Conservation (phyloP, 768 basidiomycete species). For the Heimioporus sp. region DNA sequence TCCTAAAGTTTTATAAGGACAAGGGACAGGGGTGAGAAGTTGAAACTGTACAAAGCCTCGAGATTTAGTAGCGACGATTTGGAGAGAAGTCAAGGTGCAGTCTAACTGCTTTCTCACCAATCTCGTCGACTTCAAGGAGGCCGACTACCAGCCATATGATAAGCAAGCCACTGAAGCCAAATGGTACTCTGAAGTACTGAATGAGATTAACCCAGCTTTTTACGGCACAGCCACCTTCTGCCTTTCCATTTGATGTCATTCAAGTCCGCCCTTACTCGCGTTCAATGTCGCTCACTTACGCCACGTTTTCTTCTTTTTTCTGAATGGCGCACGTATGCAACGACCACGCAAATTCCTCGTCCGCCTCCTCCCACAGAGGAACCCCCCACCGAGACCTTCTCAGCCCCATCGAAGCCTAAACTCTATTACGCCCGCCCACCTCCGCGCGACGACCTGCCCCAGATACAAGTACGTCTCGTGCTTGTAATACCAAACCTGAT, state of each 20-base stretch:
- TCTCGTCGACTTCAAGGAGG: too few relatives aligned
- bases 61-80: too few relatives aligned
- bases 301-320: slow-evolving; percentile 5
- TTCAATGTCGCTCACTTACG: slow-evolving; percentile 1
- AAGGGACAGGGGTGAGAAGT: neutral
- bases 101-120: too few relatives aligned
- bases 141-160: too few relatives aligned
- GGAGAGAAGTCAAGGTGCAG: too few relatives aligned
- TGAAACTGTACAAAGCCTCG: too few relatives aligned
- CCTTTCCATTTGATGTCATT: slow-evolving; percentile 10
- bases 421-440: slow-evolving; percentile 43
- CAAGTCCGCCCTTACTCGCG: slow-evolving; percentile 4
- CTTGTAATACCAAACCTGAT: neutral
- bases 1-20: neutral
- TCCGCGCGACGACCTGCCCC: slow-evolving; percentile 39
- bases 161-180: too few relatives aligned
- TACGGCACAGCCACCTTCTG: slow-evolving; percentile 6
- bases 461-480: slow-evolving; percentile 34
- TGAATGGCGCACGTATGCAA: slow-evolving; percentile 14
- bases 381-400: slow-evolving; percentile 39
- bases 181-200: too few relatives aligned
- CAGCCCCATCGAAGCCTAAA: slow-evolving; percentile 43
- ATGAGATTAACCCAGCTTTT: too few relatives aligned
- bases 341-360: slow-evolving; percentile 20
- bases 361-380: slow-evolving; percentile 27